Evolutionary conservation across 345 rosid species (phyloP), one percentile per base, ranked within the genome.

Genomic region (Toxicodendron radicans): DNA sequence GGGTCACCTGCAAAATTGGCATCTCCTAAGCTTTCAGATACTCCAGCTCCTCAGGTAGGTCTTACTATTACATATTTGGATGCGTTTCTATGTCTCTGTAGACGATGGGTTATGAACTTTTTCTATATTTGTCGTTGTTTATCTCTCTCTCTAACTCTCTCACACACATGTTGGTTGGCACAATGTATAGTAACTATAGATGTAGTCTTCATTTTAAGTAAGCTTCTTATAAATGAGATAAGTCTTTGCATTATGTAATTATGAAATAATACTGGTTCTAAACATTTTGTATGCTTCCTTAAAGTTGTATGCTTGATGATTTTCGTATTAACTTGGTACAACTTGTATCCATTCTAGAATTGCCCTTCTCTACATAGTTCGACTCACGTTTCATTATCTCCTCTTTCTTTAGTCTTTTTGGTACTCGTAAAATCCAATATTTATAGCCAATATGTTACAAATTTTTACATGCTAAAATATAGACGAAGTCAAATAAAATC

Each of bases 1-100:
- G 91, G 87, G 17, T 81, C 87, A n/a, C 79, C 91, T 67, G 72
- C 85, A 11, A 75, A 84, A 51, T 74, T 81, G 66, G 71, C 83
- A 2, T 69, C 95, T 82, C 81, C 85, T 20, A 81, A 83, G 74
- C 65, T 64, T 67, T 60, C 87, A 11, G 82, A 73, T 72, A 17
- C 78, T 77, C 79, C 84, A 68, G 79, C 78, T 56, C 75, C 87
- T 74, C 88, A 85, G 94, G 92, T 91, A 38, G 68, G 81, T n/a
- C 46, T 54, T 21, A 6, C 69, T 68, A 45, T 74, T 58, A 51
- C 73, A 5, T 43, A 5, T 58, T 49, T 11, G 14, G 10, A 9
- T 16, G 7, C 18, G 10, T 30, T 67, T 67, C 7, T 51, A 58
- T 51, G 70, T n/a, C 17, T 16, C 7, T n/a, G 49, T 30, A 69